These are phyloP conservation scores for Dendrobium nobile DNA, from an alignment of 106 monocot species.

Conservation along the genomic window DNA sequence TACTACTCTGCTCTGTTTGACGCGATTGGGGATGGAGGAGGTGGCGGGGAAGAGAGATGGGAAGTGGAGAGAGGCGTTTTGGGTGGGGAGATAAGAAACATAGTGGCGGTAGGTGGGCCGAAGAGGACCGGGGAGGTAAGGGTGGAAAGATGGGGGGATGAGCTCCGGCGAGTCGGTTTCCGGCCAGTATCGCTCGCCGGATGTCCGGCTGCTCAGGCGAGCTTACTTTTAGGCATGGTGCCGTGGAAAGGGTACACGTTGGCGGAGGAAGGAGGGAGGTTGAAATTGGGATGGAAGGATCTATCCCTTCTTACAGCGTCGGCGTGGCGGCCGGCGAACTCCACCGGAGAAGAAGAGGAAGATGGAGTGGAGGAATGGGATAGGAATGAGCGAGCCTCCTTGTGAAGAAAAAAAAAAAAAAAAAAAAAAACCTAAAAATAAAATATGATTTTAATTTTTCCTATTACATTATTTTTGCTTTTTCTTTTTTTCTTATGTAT, in stretches of 20 bases:
- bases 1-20: conserved; percentile 64
- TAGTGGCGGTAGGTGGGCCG: conserved; percentile 62
- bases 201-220: conserved; percentile 71
- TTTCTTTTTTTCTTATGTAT: neutral
- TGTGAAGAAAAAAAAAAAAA: neutral
- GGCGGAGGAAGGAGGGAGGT: conserved; percentile 59
- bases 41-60: conserved; percentile 41
- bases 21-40: conserved; percentile 51
- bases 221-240: conserved; percentile 67
- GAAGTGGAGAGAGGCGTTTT: conserved; percentile 77
- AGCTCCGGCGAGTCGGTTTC: conserved; percentile 51
- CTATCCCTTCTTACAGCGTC: conserved; percentile 77
- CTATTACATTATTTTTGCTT: neutral
- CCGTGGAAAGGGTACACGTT: conserved; percentile 79
- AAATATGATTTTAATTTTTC: neutral
- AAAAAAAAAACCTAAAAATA: neutral
- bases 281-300: conserved; percentile 91
- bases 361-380: neutral
- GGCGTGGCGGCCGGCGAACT: conserved; percentile 38
- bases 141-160: conserved; percentile 68
- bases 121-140: conserved; percentile 66
- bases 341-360: neutral
- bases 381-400: neutral
- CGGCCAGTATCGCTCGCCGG: conserved; percentile 56
- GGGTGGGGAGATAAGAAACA: conserved; percentile 73